Percentiles rank a stretch among this genome's conserved stretches.
Evolutionary conservation across 2,329 filamentous ascomycete species (phyloP).

Genomic region (Cytospora piceae): DNA sequence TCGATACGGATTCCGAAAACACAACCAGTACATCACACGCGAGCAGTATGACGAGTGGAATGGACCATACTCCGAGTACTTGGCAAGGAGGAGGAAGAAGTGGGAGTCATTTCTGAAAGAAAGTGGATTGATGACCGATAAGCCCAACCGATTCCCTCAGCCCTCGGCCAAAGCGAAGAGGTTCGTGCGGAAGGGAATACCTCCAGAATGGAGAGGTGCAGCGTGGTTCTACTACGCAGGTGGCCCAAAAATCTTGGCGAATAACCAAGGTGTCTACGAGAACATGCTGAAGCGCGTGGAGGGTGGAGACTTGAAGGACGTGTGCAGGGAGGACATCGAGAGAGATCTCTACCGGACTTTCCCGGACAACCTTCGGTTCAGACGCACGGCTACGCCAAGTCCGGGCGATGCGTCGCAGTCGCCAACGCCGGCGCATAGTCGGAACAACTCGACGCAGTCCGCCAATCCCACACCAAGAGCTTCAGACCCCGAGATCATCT

Average conservation of each 20-base stretch:
- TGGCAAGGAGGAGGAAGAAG: constrained; percentile 76
- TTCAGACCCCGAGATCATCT: constrained; percentile 70
- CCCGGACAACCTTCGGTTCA: constrained; percentile 90
- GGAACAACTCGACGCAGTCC: constrained; percentile 30
- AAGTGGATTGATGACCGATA: constrained; percentile 70
- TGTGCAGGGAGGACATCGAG: constrained; percentile 89
- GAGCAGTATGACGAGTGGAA: constrained; percentile 86
- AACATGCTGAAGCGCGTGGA: constrained; percentile 61
- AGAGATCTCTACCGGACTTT: constrained; percentile 92
- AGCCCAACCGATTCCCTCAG: constrained; percentile 77
- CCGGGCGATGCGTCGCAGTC: constrained; percentile 37
- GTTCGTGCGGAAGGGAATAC: constrained; percentile 90
- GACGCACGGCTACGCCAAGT: constrained; percentile 53
- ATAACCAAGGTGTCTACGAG: constrained; percentile 77
- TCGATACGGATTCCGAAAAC: constrained; percentile 90
- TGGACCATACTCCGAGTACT: constrained; percentile 71
- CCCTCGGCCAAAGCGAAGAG: constrained; percentile 83
- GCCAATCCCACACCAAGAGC: constrained; percentile 36
- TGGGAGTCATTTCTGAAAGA: constrained; percentile 81
- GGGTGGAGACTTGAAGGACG: constrained; percentile 59
- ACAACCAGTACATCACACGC: constrained; percentile 75
- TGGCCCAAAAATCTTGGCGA: constrained; percentile 76
- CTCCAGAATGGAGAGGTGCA: constrained; percentile 89
- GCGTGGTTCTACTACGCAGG: constrained; percentile 98
- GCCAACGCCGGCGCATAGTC: constrained; percentile 37